These are phyloP conservation scores for Patellifolia procumbens DNA, from an alignment of 179 eudicot genomes.

Conservation along the genomic window DNA sequence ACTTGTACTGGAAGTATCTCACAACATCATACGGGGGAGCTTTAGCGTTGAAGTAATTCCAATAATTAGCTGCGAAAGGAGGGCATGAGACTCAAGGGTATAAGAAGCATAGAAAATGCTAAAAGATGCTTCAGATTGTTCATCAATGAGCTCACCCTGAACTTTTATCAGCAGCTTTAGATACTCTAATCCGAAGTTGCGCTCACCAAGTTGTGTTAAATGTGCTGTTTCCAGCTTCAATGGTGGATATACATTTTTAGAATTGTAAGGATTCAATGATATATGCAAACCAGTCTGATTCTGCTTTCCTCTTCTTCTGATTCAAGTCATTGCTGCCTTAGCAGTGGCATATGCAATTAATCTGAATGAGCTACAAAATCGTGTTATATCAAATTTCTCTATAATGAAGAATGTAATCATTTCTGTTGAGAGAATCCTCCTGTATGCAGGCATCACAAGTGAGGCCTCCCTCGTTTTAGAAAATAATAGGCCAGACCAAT, in stretches of 20 bases:
- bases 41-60: too few species aligned
- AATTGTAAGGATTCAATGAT: too few species aligned
- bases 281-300: not conserved
- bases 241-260: too few species aligned
- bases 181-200: too few species aligned
- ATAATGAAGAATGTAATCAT: not conserved
- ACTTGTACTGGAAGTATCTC: conserved; percentile 77
- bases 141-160: too few species aligned
- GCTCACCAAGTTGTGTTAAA: too few species aligned
- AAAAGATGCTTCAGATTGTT: too few species aligned
- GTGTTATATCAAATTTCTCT: not conserved
- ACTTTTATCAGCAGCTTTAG: too few species aligned
- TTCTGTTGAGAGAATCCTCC: conserved; percentile 10
- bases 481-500: conserved; percentile 20
- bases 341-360: not conserved
- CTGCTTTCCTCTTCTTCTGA: not conserved
- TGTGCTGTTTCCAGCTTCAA: too few species aligned
- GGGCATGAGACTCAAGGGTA: too few species aligned
- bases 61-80: too few species aligned
- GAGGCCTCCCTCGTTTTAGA: not conserved
- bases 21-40: conserved; percentile 78
- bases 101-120: too few species aligned
- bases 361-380: not conserved
- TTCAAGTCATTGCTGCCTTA: conserved; percentile 5
- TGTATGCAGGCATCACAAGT: not conserved